Evolutionary conservation across 306 rosid genomes (phyloP).

Genomic region (Macrotyloma uniflorum): DNA sequence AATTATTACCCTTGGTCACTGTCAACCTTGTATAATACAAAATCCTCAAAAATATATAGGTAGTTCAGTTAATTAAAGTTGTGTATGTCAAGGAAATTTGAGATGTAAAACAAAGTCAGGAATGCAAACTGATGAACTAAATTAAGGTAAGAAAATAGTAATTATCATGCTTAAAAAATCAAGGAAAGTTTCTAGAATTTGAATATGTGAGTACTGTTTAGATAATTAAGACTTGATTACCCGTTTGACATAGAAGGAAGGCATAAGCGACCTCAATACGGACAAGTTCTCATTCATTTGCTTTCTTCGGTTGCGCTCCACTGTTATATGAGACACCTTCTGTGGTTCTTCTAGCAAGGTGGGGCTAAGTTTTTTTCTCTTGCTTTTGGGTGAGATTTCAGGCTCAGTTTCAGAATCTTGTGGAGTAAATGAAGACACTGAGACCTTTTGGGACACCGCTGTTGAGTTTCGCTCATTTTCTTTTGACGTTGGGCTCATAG

Average conservation of each 20-base stretch:
- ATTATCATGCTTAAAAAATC: neutral
- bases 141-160: neutral
- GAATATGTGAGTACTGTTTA: neutral
- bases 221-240: slow-evolving; percentile 44
- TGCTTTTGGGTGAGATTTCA: slow-evolving; percentile 55
- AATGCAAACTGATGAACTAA: neutral
- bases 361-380: slow-evolving; percentile 53
- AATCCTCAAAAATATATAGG: neutral
- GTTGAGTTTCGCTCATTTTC: slow-evolving; percentile 33
- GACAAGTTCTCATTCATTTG: slow-evolving; percentile 92
- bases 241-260: slow-evolving; percentile 88
- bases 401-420: slow-evolving; percentile 57
- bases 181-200: neutral
- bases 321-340: slow-evolving; percentile 77
- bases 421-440: slow-evolving; percentile 49
- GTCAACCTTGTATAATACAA: neutral
- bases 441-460: slow-evolving; percentile 51
- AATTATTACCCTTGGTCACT: neutral
- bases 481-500: neutral
- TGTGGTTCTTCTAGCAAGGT: slow-evolving; percentile 52
- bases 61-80: neutral
- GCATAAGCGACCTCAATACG: slow-evolving; percentile 85
- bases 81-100: neutral
- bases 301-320: slow-evolving; percentile 93
- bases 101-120: neutral